Evolutionary conservation across 2,329 filamentous ascomycete species (phyloP).

Genomic region (Aspergillus sp.): DNA sequence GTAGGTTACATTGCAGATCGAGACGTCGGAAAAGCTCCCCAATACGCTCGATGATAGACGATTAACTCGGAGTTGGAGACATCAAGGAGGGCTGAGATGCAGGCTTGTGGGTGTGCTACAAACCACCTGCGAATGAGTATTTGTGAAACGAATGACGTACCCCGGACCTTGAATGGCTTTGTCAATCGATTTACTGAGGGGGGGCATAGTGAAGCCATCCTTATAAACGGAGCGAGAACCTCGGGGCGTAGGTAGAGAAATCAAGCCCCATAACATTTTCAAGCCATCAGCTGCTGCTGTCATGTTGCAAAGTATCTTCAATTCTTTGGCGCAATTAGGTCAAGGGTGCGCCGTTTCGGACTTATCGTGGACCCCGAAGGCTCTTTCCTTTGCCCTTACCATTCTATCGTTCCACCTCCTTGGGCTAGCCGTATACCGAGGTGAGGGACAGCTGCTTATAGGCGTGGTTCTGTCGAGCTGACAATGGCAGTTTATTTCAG

Average conservation of each 20-base stretch:
- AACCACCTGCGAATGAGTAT: background rate
- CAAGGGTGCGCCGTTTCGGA: background rate
- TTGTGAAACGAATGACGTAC: too few species aligned
- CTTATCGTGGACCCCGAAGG: background rate
- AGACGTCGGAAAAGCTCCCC: background rate
- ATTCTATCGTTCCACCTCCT: background rate
- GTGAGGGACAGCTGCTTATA: background rate
- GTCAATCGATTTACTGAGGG: too few species aligned
- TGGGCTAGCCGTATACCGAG: background rate
- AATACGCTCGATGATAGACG: background rate
- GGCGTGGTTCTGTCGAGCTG: background rate
- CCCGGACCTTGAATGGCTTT: too few species aligned
- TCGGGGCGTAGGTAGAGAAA: too few species aligned
- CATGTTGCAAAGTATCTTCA: background rate
- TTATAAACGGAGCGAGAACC: background rate
- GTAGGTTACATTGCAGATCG: background rate
- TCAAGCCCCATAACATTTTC: too few species aligned
- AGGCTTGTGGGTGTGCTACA: background rate
- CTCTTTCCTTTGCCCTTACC: background rate
- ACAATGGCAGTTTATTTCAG: background rate
- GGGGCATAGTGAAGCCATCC: background rate
- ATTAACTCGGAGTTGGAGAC: background rate
- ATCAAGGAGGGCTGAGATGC: background rate
- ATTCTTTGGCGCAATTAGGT: background rate
- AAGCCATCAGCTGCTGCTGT: background rate